Base-by-base conservation (phyloP, 1,139 yeast species). In the Suhomyces ambrosiae region DNA sequence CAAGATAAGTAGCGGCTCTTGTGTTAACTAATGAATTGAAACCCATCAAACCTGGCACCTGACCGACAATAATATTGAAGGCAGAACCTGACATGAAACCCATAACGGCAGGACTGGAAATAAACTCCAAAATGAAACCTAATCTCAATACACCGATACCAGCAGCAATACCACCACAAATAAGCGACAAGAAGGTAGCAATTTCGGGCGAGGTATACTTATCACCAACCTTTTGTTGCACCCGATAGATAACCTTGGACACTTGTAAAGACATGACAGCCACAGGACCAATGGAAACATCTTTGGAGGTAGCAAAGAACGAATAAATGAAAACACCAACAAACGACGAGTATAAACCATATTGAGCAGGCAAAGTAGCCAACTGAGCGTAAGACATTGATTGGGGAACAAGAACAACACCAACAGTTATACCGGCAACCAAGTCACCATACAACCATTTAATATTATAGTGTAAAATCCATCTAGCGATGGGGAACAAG, bases 81-180 rank as follows among this genome's bases (percentile, higher is more conserved):
- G 97, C 96, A 9, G 96, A 88, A 38, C 97, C 97, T 26, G 94
- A 77, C 94, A 90, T 90, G 67, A 89, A 90, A 0, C 97, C 97
- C 69, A 89, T 76, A 32, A 90, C 96, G 1, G 96, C 96, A 25
- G 96, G 96, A 51, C 84, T 71, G 5, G 97, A 88, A 52, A 90
- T 88, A 56, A 86, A 81, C 58, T 90, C 97, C 35, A 90, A 79
- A 39, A 90, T 72, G 63, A 90, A 90, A 1, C 97, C 97, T 19
- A 90, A 69, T 53, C 96, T 76, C 48, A 90, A 66, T 10, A 90
- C 41, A 48, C 97, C 97, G 42, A 89, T 66, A 45, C 86, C 96
- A 12, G 85, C 68, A 8, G 96, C 82, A 47, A 88, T 82, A 43
- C 83, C 80, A 59, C 97, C 97, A 71, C 95, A 86, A 37, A 89